phyloP scores from a whole-genome alignment of 192 early-diverging fungal species.

The Chytriomyces sp. region DNA sequence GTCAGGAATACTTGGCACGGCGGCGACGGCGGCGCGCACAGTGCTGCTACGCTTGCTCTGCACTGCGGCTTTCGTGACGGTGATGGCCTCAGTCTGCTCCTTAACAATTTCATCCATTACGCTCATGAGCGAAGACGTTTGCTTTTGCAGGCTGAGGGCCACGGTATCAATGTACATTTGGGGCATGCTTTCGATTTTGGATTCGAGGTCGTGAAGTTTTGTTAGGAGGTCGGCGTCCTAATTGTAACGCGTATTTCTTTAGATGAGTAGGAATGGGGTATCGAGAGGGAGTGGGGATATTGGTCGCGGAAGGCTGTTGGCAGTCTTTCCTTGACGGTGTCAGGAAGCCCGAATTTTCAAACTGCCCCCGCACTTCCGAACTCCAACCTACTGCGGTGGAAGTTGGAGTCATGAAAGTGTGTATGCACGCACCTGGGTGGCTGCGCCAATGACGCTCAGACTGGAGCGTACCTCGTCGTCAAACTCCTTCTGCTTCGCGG shows the following conservation, averaged over 20 bases:
- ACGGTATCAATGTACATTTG: constrained; percentile 26
- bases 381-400: too few relatives aligned
- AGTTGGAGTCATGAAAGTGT: too few relatives aligned
- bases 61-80: not conserved
- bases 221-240: constrained; percentile 9
- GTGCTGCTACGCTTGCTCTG: not conserved
- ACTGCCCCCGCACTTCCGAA: too few relatives aligned
- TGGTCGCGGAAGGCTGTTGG: too few relatives aligned
- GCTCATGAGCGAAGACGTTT: not conserved
- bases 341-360: not conserved
- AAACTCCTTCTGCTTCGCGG: not conserved
- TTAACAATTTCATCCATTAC: constrained; percentile 23
- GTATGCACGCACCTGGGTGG: too few relatives aligned
- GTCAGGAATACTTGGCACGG: constrained; percentile 12
- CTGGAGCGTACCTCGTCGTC: constrained; percentile 9
- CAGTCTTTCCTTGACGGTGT: not conserved
- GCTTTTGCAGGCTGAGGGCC: constrained; percentile 12
- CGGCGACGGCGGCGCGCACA: not conserved
- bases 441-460: not conserved
- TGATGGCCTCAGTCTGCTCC: constrained; percentile 14
- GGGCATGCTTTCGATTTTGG: constrained; percentile 9
- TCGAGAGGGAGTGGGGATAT: too few relatives aligned
- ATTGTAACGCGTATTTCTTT: too few relatives aligned
- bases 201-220: constrained; percentile 4
- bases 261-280: too few relatives aligned